Base-by-base conservation (phyloP, 208 protist species). In the Wallacemonas sp. region DNA sequence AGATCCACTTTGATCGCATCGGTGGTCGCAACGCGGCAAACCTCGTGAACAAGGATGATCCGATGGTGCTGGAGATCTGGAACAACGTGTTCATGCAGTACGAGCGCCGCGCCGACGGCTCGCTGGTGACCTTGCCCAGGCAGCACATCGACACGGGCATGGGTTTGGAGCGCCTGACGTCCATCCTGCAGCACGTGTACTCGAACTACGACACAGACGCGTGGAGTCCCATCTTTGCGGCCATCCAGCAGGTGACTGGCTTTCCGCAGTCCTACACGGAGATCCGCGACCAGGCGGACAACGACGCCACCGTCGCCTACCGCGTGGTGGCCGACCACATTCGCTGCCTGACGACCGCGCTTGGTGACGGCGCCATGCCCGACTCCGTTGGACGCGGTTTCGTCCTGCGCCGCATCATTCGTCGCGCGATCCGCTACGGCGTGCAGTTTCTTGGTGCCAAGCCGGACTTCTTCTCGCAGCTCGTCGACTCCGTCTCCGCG, bases 41-140 rank as follows among this genome's bases (percentile, higher is more conserved):
- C 46, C 83, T 99, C 6, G 98, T 99, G 24, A 99, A 99, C 89
- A 83, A 87, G 62, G 98, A 99, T 71, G 98, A 99, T 76, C 98
- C 98, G 29, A 93, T 97, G 75, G 97, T 99, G 21, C 76, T 99
- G 33, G 98, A 99, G 78, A 95, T 99, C 44, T 99, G 98, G 98
- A 99, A 99, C 79, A 73, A 99, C n/a, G 98, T 99, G 52, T 99
- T 99, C 73, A 99, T 99, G 66, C 97, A 99, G 89, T 99, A 92
- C 80, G 99, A 99, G 76, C 79, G 98, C 50, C 94, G 97, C 58
- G 65, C 64, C 12, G 97, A 97, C 66, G 85, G 94, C 46, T 53
- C 55, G 13, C 85, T 99, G 21, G 58, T 83, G 36, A 70, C 52
- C 36, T 82, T 99, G 37, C 98, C 97, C 30, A 79, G 81, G 52